Conservation (phyloP, 805 yeast genomes). For the Yarrowia deformans region DNA sequence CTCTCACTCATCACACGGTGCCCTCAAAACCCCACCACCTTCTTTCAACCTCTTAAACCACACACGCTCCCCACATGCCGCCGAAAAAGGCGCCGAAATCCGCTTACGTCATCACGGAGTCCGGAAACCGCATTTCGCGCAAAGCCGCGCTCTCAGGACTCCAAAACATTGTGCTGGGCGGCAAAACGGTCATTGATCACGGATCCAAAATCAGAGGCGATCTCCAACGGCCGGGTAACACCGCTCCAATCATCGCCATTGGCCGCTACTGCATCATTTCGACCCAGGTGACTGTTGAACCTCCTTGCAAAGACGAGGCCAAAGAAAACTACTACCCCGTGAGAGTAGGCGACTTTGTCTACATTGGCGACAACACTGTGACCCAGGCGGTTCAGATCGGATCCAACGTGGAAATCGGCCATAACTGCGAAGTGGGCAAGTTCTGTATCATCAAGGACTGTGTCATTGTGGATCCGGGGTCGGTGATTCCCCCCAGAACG, state of each 20-base stretch:
- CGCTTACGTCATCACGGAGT: slow-evolving; percentile 43
- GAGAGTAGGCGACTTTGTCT: slow-evolving; percentile 52
- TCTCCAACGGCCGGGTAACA: slow-evolving; percentile 46
- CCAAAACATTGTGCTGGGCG: slow-evolving; percentile 51
- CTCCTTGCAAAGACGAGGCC: slow-evolving; percentile 40
- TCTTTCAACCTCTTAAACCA: background rate
- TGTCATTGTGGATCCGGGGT: slow-evolving; percentile 48
- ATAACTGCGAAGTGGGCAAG: slow-evolving; percentile 49
- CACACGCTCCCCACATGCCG: background rate
- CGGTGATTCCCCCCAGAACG: slow-evolving; percentile 50
- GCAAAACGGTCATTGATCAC: slow-evolving; percentile 50
- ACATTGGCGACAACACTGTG: slow-evolving; percentile 48
- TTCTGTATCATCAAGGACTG: slow-evolving; percentile 53
- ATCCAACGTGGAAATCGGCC: slow-evolving; percentile 51
- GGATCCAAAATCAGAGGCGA: slow-evolving; percentile 51
- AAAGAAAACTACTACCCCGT: slow-evolving; percentile 47
- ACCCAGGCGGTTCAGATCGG: slow-evolving; percentile 54
- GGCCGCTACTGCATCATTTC: slow-evolving; percentile 51
- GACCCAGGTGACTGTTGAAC: slow-evolving; percentile 16
- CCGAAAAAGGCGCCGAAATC: slow-evolving; percentile 16
- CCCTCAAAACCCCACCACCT: background rate
- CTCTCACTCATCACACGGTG: background rate
- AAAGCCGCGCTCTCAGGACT: slow-evolving; percentile 51
- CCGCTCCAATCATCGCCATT: slow-evolving; percentile 49
- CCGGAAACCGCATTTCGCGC: slow-evolving; percentile 51